These are phyloP conservation scores for Carex parvula DNA, from an alignment of 176 grass and related monocot genomes.

Conservation along the genomic window DNA sequence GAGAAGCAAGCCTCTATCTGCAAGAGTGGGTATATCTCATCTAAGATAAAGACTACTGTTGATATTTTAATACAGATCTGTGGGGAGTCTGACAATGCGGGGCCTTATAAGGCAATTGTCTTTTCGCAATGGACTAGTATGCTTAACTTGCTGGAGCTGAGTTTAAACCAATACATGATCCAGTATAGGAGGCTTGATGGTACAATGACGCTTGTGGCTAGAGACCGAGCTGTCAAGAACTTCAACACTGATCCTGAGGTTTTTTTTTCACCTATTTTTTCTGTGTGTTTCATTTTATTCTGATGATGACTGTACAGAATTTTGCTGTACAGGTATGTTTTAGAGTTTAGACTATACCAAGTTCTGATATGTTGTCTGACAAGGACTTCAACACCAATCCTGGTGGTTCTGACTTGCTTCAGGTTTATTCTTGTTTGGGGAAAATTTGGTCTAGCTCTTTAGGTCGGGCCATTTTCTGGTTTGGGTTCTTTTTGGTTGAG, in stretches of 20 bases:
- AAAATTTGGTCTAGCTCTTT: background rate
- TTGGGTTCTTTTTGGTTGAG: background rate
- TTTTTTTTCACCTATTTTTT: background rate
- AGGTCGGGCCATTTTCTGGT: background rate
- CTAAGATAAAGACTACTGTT: conserved; percentile 73
- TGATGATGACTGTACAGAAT: background rate
- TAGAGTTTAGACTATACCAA: background rate
- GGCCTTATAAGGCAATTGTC: conserved; percentile 84
- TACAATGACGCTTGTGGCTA: conserved; percentile 77
- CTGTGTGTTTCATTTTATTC: conserved; percentile 10
- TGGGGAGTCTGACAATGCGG: conserved; percentile 34
- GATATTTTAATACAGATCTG: conserved; percentile 57
- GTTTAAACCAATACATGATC: conserved; percentile 69
- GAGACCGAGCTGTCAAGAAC: conserved; percentile 82
- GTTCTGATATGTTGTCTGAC: background rate
- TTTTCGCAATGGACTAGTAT: conserved; percentile 99
- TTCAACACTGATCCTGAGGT: conserved; percentile 99
- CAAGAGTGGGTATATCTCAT: conserved; percentile 74
- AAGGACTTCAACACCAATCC: background rate
- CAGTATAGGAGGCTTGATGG: conserved; percentile 96
- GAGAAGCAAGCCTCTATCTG: conserved; percentile 57
- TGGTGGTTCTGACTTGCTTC: background rate
- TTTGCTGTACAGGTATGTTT: background rate
- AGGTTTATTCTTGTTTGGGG: background rate
- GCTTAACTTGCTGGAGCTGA: conserved; percentile 83